Base-by-base conservation (phyloP, 2,329 filamentous ascomycete genomes). In the Chaetoscypha palmicola region DNA sequence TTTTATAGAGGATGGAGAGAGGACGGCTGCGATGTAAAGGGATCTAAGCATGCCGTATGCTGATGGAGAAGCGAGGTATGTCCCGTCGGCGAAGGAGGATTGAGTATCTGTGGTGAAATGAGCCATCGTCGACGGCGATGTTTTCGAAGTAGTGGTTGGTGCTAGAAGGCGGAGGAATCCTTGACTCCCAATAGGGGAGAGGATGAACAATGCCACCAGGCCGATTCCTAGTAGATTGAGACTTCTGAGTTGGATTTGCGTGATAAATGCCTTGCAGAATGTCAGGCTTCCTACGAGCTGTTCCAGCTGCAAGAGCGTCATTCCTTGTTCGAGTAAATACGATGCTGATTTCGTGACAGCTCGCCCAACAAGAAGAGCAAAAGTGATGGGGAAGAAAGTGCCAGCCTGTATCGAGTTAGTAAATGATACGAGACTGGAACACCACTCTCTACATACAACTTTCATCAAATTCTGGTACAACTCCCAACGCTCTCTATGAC, bases 141-240 rank as follows among this genome's bases (percentile, higher is more conserved):
- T 26, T 35, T 30, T 38, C 9, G 30, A 39, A 10, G 10, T 28
- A 9, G 12, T 12, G 9, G 11, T 20, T 28, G 31, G 40, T 12
- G 10, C 38, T 11, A 47, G 12, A 12, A 47, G 30, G 21, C 45
- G 37, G 11, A 47, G 41, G 16, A 19, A 34, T 20, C 35, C 43
- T 22, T 49, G 48, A 33, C 46, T 49, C 22, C 51, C 51, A 23
- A 54, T 28, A 1, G 49, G 49, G 5, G 49, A 54, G 9, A 54
- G 34, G 4, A 41, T 20, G 47, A 50, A 54, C 4, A 50, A 5
- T 7, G 16, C n/a, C 3, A 54, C n/a, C 8, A 54, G 36, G 2
- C 40, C 23, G 2, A 52, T 9, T 1, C 39, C 43, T 5, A 46
- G 26, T 11, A 45, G 17, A 21, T 50, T 50, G 23, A 47, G 38